Evolutionary conservation across 2,329 filamentous ascomycete genomes (phyloP).

Genomic region (Sphaerulina vaccinii): DNA sequence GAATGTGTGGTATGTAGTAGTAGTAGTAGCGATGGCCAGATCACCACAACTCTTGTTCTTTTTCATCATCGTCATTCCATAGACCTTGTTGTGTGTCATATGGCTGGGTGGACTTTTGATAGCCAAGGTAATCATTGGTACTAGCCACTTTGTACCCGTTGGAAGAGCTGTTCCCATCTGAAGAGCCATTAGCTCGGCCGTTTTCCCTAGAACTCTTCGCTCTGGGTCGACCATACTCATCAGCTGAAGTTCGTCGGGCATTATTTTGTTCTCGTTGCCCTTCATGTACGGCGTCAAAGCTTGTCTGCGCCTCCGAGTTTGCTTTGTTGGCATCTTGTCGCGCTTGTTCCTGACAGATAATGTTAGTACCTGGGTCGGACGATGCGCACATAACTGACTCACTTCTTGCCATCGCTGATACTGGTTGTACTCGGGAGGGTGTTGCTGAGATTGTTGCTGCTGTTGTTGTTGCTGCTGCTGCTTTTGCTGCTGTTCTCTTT

Average conservation of each 20-base stretch:
- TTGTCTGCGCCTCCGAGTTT: constrained; percentile 15
- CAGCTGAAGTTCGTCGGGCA: constrained; percentile 15
- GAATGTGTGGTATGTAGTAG: too few relatives aligned
- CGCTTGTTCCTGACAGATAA: constrained; percentile 32
- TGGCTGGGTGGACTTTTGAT: constrained; percentile 31
- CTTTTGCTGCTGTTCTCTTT: constrained; percentile 25
- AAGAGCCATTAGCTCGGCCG: constrained; percentile 24
- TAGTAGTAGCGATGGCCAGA: constrained; percentile 1
- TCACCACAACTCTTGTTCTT: constrained; percentile 35
- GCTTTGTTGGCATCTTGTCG: constrained; percentile 29
- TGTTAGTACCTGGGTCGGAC: constrained; percentile 2
- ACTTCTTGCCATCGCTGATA: constrained; percentile 42
- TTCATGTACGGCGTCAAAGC: constrained; percentile 29
- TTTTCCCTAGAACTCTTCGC: constrained; percentile 26
- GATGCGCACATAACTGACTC: constrained; percentile 19
- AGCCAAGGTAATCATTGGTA: constrained; percentile 38
- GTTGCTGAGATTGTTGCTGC: constrained; percentile 18
- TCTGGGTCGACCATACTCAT: constrained; percentile 21
- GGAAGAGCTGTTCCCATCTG: constrained; percentile 16
- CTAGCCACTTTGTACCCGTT: constrained; percentile 36
- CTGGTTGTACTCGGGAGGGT: constrained; percentile 37
- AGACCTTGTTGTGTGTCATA: constrained; percentile 28
- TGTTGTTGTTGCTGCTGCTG: constrained; percentile 20
- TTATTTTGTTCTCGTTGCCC: constrained; percentile 15
- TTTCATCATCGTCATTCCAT: constrained; percentile 36